Evolutionary conservation across 352 stramenopile genomes (phyloP), one percentile per base, ranked within the genome.

Genomic region (Globisporangium cystogenes): DNA sequence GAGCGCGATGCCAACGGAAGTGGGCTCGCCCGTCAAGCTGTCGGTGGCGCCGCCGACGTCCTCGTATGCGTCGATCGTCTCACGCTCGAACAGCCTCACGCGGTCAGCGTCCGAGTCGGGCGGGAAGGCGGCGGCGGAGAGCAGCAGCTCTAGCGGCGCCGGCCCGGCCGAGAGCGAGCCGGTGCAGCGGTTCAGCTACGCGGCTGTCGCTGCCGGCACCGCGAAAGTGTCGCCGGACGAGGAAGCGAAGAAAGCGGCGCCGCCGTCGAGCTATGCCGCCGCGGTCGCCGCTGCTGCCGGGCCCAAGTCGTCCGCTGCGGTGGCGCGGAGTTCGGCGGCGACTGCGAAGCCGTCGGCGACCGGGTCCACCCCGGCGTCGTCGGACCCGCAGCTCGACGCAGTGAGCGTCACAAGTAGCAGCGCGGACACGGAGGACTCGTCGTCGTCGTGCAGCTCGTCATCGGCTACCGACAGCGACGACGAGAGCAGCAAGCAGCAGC

Each of bases 341-440:
- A 12, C 14, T 15, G 24, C 46, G 26, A 53, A 44, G 40, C 35
- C 42, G 16, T 37, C 50, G 8, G 40, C 31, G 33, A 35, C 39
- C 14, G 33, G 33, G 6, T 37, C 33, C 33, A 18, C 18, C 21
- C n/a, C 53, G 23, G 27, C 20, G 14, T 39, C 23, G n/a, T 16
- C 46, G 18, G 55, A 65, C 18, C 24, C 43, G 15, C 59, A 63
- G 23, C 47, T 83, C 14, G 83, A 94, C 36, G 52, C 76, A 0
- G 61, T 86, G 31, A 92, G 81, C 27, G 77, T 90, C 20, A 87
- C 83, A 1, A 91, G 79, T 24, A 93, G 83, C 63, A 86, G 57
- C 8, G 83, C 83, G 0, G 83, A 94, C 55, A 92, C 81, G 1
- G 83, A 94, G 57, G 81, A 94, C 52, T 90, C 70, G 20, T 78